Base-by-base conservation (phyloP, 208 protist species). In the Crithidia bombi region DNA sequence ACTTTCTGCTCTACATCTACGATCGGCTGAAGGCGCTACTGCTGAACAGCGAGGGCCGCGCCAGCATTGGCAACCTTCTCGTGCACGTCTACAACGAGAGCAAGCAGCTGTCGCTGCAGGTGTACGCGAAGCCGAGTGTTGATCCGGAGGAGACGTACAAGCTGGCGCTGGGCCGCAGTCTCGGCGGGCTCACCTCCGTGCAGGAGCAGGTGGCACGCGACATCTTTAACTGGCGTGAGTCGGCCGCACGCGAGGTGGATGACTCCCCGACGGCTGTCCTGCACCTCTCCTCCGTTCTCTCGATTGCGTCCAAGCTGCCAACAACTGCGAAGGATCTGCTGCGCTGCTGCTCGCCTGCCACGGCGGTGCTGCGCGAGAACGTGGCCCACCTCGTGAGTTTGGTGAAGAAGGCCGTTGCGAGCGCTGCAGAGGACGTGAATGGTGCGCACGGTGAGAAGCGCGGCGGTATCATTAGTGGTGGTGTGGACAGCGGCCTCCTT, bases 1-100 rank as follows among this genome's bases (percentile, higher is more conserved):
- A 99, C 86, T 99, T 98, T 75, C 81, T 99, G 0, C 84, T 99
- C 1, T 98, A 98, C 75, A 87, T 99, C 21, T 98, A 99, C 81
- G 98, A 99, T 78, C 75, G 92, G 26, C 71, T 96, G 41, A 85
- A 90, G 67, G 72, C 83, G 36, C 59, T 94, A 47, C 82, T 97
- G 52, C 67, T 95, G 62, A 90, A 89, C 66, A 84, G 69, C 65
- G 89, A 92, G 80, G 63, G 86, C 73, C 71, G 92, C 76, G 87
- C 86, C 28, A 72, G 66, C 26, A 73, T 94, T 21, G 83, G 81
- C 28, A 98, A 97, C 67, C 73, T 98, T 57, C 80, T 98, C 4
- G 36, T 89, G 6, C 84, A 97, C 54, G 94, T 97, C 14, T 88
- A 90, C 73, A 71, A 85, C 19, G 87, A 93, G 57, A 94, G 85